phyloP scores from a whole-genome alignment of 768 basidiomycete species.

The Auricularia sp. region DNA sequence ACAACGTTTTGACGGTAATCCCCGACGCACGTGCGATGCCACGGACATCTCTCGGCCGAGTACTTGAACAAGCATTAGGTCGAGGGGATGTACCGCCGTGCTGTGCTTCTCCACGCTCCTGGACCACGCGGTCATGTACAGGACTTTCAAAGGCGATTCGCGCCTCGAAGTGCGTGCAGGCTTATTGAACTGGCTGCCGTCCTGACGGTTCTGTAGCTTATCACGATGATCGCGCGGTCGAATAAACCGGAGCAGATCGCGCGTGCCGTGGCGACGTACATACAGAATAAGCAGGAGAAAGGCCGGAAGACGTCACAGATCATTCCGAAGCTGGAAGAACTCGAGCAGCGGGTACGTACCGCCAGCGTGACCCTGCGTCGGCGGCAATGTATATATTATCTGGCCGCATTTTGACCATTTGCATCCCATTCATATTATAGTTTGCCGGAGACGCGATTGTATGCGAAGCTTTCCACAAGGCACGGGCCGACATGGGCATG shows the following conservation, averaged over 20 bases:
- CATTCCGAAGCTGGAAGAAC: neutral
- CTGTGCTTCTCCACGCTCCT: neutral
- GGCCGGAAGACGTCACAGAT: neutral
- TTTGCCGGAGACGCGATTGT: neutral
- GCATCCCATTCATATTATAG: neutral
- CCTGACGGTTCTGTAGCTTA: neutral
- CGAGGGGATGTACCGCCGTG: neutral
- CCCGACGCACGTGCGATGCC: neutral
- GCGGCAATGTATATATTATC: too few relatives aligned
- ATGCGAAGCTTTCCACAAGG: neutral
- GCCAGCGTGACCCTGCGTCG: neutral
- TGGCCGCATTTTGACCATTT: too few relatives aligned
- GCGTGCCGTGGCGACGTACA: neutral
- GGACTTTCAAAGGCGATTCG: neutral
- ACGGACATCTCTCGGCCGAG: neutral
- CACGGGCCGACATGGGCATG: neutral
- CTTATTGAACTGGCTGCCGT: too few relatives aligned
- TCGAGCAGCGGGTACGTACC: neutral
- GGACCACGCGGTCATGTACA: neutral
- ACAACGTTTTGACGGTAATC: neutral
- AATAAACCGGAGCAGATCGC: neutral
- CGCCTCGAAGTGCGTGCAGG: neutral
- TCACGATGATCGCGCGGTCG: neutral
- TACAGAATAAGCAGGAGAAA: neutral
- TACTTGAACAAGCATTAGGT: neutral